Evolutionary conservation across 106 monocot genomes (phyloP).

Genomic region (Ottelia alismoides): DNA sequence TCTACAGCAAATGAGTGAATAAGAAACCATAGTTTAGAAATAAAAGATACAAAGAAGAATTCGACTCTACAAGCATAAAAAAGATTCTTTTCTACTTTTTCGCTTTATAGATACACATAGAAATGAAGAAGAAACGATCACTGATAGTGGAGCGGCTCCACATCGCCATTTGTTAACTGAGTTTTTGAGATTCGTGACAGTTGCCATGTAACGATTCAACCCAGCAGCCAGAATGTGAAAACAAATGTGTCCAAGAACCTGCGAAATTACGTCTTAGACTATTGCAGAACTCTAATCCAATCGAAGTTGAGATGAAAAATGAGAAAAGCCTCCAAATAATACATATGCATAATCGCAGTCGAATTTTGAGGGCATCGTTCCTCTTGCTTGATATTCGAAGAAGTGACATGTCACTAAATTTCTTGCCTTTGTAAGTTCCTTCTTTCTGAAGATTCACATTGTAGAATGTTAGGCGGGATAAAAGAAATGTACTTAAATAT

Average conservation of each 20-base stretch:
- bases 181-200: constrained; percentile 57
- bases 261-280: not conserved
- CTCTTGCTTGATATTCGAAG: constrained; percentile 79
- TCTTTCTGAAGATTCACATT: too few relatives aligned
- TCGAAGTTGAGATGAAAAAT: too few relatives aligned
- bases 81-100: too few relatives aligned
- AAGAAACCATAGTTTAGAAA: too few relatives aligned
- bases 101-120: too few relatives aligned
- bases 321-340: constrained; percentile 5
- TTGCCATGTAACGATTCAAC: too few relatives aligned
- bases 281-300: not conserved
- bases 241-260: constrained; percentile 77
- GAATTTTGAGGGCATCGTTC: constrained; percentile 72
- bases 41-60: too few relatives aligned
- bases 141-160: constrained; percentile 72
- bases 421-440: constrained; percentile 84
- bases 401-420: constrained; percentile 83
- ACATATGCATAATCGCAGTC: constrained; percentile 87
- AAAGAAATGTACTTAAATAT: not conserved
- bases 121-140: constrained; percentile 9
- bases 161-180: constrained; percentile 70
- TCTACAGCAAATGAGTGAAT: too few relatives aligned
- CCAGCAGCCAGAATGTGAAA: too few relatives aligned
- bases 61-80: too few relatives aligned
- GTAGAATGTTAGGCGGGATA: not conserved